Conservation (phyloP, 306 rosid species). For the Pachyrhizus erosus region DNA sequence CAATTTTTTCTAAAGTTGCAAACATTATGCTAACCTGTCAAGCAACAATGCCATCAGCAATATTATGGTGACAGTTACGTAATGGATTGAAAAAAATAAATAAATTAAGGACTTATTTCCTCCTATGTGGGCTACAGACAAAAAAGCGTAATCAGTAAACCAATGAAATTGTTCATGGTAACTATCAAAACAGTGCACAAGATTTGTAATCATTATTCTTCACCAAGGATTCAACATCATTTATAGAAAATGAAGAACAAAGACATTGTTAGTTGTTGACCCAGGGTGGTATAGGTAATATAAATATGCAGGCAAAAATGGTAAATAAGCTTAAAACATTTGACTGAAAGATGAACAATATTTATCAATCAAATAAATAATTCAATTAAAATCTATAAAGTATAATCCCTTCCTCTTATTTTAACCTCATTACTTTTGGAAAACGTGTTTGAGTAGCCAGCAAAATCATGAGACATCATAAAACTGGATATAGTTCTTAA, state of each 20-base stretch:
- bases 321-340: neutral
- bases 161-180: neutral
- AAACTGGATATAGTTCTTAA: conserved; percentile 19
- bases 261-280: conserved; percentile 4
- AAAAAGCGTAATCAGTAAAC: conserved; percentile 30
- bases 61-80: neutral
- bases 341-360: neutral
- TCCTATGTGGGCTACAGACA: conserved; percentile 9
- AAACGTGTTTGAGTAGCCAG: conserved; percentile 27
- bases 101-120: neutral
- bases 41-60: conserved; percentile 42
- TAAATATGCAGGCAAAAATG: neutral
- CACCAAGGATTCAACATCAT: conserved; percentile 7
- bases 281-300: neutral
- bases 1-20: conserved; percentile 91
- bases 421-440: neutral
- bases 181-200: neutral
- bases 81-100: conserved; percentile 6
- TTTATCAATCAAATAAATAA: neutral
- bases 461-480: conserved; percentile 17
- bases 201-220: neutral
- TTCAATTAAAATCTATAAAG: neutral
- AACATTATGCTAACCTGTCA: conserved; percentile 95
- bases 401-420: neutral
- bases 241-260: conserved; percentile 4